Conservation (phyloP, 768 basidiomycete species). For the Suillus variegatus region DNA sequence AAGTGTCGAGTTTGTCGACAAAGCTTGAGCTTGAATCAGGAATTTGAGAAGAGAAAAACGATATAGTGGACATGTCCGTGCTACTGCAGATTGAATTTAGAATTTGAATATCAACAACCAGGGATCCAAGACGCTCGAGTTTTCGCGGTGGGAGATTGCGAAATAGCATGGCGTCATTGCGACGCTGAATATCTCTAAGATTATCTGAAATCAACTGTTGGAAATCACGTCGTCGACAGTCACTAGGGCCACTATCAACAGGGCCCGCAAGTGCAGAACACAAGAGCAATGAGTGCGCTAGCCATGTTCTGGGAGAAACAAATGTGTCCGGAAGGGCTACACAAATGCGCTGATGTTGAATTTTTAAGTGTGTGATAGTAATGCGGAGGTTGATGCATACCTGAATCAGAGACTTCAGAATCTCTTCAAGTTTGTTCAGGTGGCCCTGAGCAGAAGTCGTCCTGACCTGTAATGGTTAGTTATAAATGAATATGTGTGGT, state of each 20-base stretch:
- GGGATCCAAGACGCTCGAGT: conserved; percentile 60
- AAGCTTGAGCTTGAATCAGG: conserved; percentile 43
- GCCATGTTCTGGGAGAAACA: conserved; percentile 73
- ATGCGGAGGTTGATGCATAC: conserved; percentile 37
- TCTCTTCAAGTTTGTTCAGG: conserved; percentile 51
- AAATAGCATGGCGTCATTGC: conserved; percentile 84
- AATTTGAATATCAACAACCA: conserved; percentile 62
- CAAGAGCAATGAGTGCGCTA: conserved; percentile 44
- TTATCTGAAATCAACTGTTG: conserved; percentile 55
- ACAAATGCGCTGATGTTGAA: conserved; percentile 55
- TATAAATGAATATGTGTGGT: conserved; percentile 4
- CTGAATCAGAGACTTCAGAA: conserved; percentile 62
- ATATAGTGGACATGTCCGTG: conserved; percentile 58
- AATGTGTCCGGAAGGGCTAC: conserved; percentile 75
- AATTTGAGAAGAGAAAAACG: conserved; percentile 55
- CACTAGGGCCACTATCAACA: conserved; percentile 31
- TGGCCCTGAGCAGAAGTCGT: conserved; percentile 55
- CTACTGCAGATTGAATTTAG: conserved; percentile 74
- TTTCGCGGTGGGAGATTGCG: conserved; percentile 62
- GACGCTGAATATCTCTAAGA: conserved; percentile 66
- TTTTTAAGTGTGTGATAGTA: conserved; percentile 10
- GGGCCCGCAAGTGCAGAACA: conserved; percentile 43
- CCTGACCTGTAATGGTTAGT: conserved; percentile 45
- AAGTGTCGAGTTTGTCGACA: conserved; percentile 67
- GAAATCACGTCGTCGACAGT: conserved; percentile 41